phyloP scores from a whole-genome alignment of 768 basidiomycete species.

The Infundibulicybe gibba region DNA sequence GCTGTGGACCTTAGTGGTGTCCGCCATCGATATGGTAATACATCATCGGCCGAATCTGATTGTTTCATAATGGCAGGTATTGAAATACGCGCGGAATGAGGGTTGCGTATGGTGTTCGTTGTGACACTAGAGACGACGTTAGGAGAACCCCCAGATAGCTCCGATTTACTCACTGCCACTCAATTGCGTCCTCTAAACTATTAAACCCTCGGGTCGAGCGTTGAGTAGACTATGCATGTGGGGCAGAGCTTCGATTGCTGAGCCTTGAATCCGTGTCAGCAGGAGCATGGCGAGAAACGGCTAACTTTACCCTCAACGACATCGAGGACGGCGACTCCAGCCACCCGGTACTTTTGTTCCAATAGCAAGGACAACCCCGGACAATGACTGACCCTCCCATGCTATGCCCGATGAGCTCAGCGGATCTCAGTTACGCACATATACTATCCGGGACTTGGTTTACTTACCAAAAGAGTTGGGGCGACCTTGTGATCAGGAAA shows the following conservation, averaged over 20 bases:
- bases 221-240: constrained; percentile 89
- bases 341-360: constrained; percentile 62
- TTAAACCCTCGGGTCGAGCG: constrained; percentile 81
- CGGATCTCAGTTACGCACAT: not conserved
- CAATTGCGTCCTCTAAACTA: constrained; percentile 79
- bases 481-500: constrained; percentile 62
- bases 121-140: constrained; percentile 47
- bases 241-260: constrained; percentile 89
- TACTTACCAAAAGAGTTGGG: constrained; percentile 72
- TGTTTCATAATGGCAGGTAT: constrained; percentile 70
- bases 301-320: constrained; percentile 74
- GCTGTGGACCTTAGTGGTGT: constrained; percentile 82
- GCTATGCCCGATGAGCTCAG: constrained; percentile 86
- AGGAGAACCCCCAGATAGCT: not conserved
- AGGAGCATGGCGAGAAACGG: not conserved
- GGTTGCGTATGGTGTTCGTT: constrained; percentile 81
- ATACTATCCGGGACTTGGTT: not conserved
- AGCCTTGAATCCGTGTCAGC: constrained; percentile 46
- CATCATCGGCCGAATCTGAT: constrained; percentile 34
- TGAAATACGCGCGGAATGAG: constrained; percentile 81
- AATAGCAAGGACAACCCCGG: constrained; percentile 66
- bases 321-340: constrained; percentile 79
- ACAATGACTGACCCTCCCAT: constrained; percentile 94
- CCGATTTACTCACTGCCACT: constrained; percentile 82
- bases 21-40: constrained; percentile 66